Evolutionary conservation across 345 rosid species (phyloP).

Genomic region (Odontarrhena argentea): DNA sequence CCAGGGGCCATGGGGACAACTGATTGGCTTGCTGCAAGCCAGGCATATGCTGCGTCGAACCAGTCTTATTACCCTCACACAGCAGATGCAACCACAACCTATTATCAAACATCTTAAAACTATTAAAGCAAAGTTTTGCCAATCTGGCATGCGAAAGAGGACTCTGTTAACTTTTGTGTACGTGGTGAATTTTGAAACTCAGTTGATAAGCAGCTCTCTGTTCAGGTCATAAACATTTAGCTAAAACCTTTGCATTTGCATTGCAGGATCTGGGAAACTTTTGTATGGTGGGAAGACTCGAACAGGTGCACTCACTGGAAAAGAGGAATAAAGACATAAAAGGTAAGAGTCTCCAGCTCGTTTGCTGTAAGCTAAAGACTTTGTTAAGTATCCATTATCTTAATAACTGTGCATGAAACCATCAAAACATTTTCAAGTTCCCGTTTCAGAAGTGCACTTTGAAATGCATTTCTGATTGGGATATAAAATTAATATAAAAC

Average conservation of each 20-base stretch:
- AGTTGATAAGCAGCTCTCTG: neutral
- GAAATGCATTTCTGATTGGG: constrained; percentile 28
- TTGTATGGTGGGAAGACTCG: constrained; percentile 12
- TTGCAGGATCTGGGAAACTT: constrained; percentile 30
- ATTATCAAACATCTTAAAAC: constrained; percentile 32
- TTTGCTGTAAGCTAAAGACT: constrained; percentile 28
- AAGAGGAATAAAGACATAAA: constrained; percentile 16
- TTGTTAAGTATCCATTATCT: constrained; percentile 12
- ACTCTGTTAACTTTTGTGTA: constrained; percentile 22
- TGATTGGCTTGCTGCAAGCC: constrained; percentile 39
- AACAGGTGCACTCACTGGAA: constrained; percentile 17
- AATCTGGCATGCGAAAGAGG: constrained; percentile 10
- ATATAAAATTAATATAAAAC: neutral
- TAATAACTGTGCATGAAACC: constrained; percentile 14
- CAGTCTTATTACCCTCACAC: constrained; percentile 32
- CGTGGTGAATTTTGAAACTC: constrained; percentile 14
- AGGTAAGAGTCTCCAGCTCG: constrained; percentile 30
- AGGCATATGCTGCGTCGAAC: constrained; percentile 33
- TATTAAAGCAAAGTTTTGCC: constrained; percentile 5
- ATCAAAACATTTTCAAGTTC: constrained; percentile 30
- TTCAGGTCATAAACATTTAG: constrained; percentile 14
- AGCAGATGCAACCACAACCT: constrained; percentile 32
- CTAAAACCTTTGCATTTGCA: constrained; percentile 16
- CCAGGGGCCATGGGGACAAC: constrained; percentile 18
- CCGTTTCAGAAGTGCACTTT: constrained; percentile 28